A percentile compares a stretch with the other conserved stretches of the same genome.
Conservation (phyloP, 75 land plant genomes). For the Chamaecyparis obtusa region DNA sequence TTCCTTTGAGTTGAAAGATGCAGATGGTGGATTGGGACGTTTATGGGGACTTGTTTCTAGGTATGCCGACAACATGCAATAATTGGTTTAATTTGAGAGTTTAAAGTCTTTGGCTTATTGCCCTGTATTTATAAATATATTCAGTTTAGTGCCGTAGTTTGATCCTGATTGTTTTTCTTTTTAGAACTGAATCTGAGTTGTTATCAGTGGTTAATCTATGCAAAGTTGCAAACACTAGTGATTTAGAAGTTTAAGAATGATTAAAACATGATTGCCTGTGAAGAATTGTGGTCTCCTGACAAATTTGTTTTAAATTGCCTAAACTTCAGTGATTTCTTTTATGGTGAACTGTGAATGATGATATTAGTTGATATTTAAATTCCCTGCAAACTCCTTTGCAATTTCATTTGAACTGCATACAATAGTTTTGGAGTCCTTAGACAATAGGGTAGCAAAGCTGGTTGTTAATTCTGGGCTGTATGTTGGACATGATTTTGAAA, state of each 20-base stretch:
- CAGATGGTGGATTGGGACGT: conserved; percentile 69
- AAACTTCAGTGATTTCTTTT: background rate
- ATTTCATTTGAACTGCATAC: background rate
- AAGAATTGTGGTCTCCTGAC: background rate
- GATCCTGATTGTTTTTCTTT: background rate
- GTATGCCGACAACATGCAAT: conserved; percentile 26
- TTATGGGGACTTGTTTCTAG: conserved; percentile 85
- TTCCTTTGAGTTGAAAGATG: conserved; percentile 42
- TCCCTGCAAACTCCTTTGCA: background rate
- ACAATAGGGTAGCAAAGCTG: background rate
- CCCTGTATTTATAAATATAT: background rate
- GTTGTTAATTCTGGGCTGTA: background rate
- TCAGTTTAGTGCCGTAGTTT: background rate
- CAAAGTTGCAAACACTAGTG: background rate
- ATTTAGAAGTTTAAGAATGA: background rate
- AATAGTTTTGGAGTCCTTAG: background rate
- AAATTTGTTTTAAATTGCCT: background rate
- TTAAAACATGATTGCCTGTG: background rate
- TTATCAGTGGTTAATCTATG: background rate
- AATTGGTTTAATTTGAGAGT: background rate
- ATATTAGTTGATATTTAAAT: background rate
- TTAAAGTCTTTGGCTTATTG: background rate
- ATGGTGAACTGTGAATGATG: background rate
- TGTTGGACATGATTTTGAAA: background rate
- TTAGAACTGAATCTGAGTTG: background rate